These are phyloP conservation scores for Musa troglodytarum DNA, from an alignment of 176 grass and related monocot genomes.

Conservation along the genomic window DNA sequence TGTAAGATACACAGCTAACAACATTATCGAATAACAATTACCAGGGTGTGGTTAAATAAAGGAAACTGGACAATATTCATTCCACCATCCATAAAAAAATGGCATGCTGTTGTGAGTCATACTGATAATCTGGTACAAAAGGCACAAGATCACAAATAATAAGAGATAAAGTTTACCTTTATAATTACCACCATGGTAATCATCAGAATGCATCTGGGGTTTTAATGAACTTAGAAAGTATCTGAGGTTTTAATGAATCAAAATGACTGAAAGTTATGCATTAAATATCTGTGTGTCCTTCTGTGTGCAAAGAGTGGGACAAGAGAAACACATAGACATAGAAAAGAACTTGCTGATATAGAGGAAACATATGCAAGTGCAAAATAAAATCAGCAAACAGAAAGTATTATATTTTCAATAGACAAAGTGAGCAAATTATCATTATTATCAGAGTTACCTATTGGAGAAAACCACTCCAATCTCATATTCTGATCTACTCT, in stretches of 20 bases:
- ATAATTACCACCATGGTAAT: not conserved
- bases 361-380: not conserved
- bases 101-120: too few relatives aligned
- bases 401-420: not conserved
- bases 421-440: not conserved
- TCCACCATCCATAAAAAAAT: too few relatives aligned
- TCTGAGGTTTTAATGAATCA: not conserved
- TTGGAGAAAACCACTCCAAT: slow-evolving; percentile 25
- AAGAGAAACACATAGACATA: not conserved
- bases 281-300: too few relatives aligned
- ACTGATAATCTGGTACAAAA: too few relatives aligned
- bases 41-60: too few relatives aligned
- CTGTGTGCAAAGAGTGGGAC: not conserved
- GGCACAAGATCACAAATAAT: not conserved
- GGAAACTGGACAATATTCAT: too few relatives aligned
- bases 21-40: too few relatives aligned
- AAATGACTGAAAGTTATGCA: not conserved
- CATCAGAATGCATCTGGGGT: not conserved
- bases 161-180: not conserved
- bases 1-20: too few relatives aligned
- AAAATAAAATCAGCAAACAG: not conserved
- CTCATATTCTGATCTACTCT: slow-evolving; percentile 15
- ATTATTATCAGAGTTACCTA: slow-evolving; percentile 5
- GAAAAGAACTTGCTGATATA: not conserved
- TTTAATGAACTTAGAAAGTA: not conserved